Base-by-base conservation (phyloP, 2,329 filamentous ascomycete species). In the Ascochyta pisi region DNA sequence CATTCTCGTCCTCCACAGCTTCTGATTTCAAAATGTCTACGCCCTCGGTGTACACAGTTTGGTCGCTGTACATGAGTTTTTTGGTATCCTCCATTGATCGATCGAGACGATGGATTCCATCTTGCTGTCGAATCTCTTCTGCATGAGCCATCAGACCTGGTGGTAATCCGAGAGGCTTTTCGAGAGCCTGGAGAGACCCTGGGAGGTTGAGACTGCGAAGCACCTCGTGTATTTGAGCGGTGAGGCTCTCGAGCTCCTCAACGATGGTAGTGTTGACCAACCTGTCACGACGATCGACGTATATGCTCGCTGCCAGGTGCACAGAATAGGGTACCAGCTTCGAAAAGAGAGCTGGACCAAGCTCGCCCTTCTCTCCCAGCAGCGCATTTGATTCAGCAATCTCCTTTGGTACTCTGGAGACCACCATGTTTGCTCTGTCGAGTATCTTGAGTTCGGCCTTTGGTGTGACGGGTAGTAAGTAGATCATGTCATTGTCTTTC, bases 401-500 rank as follows among this genome's bases (percentile, higher is more conserved):
- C 70, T 98, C 91, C 19, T 89, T 88, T 0, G 95, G 93, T 1
- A 92, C 83, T 57, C 89, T 88, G 1, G 91, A 81, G 13, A 87
- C 79, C 0, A 96, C 94, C 94, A 99, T 96, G 59, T 87, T 91
- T 9, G 92, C 94, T 57, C 94, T 85, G 57, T 96, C 92, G 6
- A 99, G 84, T 3, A 88, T 85, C 74, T 89, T 92, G 40, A 99
- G 83, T 69, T 97, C 93, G 3, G 91, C 86, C 68, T 97, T 97
- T 10, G 92, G 86, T 3, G 94, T 92, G 1, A 98, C 92, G 1
- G 89, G 84, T 47, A 90, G 83, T 84, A 98, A 80, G 73, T 97
- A 99, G 15, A 99, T 97, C 66, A 96, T 82, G 73, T 99, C 94
- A 64, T 99, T 99, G 71, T 99, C 95, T 74, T 91, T 96, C 73